Evolutionary conservation across 306 rosid species (phyloP), one percentile per base, ranked within the genome.

Genomic region (Cucurbita moschata): DNA sequence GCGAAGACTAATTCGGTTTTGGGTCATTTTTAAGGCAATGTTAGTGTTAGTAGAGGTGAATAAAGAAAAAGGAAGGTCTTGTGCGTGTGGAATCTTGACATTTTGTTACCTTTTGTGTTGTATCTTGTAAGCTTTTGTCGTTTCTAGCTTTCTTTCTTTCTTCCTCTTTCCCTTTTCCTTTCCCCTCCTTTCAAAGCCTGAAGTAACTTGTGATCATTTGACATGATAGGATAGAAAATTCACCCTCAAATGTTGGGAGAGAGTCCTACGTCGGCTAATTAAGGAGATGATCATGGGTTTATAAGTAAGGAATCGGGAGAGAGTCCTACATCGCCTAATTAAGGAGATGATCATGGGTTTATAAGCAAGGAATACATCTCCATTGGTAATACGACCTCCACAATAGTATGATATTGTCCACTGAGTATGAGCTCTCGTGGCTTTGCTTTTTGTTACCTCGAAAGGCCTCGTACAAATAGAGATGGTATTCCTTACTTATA

Each of bases 31-130:
- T 68, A 68, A 68, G 26, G 47, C 74, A 70, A 70, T n/a, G n/a
- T 35, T 65, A 70, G 59, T 49, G 74, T 30, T 30, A 10, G 47
- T 70, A 30, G 60, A 70, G 26, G 47, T 15, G 46, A 35, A 50
- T 51, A 47, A 71, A 15, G 58, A 66, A 59, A 49, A 49, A 12
- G 53, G 7, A 49, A 49, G 53, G 53, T 49, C 53, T 49, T 47
- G 51, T 47, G 51, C 83, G 87, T 53, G 84, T 80, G 88, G 97
- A 92, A 88, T 92, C 92, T 83, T 86, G 85, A 86, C 83, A 73
- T 80, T 84, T 80, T 81, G 85, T 74, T 80, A 49, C 39, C 74
- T 69, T 50, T 68, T 70, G 43, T 51, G 74, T 47, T 70, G 60
- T 47, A 30, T 23, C 14, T 15, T 26, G 60, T 70, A 50, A 51